Conservation (phyloP, 768 basidiomycete species). For the Psilocybe subaeruginosa region DNA sequence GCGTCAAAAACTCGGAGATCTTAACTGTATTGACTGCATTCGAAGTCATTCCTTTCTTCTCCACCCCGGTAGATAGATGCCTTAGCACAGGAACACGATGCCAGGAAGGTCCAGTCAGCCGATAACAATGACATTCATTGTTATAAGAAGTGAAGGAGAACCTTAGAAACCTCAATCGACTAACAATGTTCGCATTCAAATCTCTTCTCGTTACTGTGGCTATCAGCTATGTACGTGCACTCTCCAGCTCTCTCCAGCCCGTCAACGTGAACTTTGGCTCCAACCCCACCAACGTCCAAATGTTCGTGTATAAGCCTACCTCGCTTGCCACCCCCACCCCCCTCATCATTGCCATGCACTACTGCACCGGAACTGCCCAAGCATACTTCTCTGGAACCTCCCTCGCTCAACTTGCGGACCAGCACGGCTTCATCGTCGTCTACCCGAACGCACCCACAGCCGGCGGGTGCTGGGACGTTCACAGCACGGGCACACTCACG, state of each 20-base stretch:
- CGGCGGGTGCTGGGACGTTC: conserved; percentile 58
- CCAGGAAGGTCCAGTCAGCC: too few species aligned
- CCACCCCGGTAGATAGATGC: conserved; percentile 5
- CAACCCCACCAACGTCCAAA: conserved; percentile 55
- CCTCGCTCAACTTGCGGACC: conserved; percentile 23
- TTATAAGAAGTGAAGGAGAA: too few species aligned
- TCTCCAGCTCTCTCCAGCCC: too few species aligned
- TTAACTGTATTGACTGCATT: too few species aligned
- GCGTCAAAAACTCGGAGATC: too few species aligned
- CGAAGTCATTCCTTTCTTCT: too few species aligned
- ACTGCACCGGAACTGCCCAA: conserved; percentile 53
- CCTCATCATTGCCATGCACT: conserved; percentile 55
- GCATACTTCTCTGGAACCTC: conserved; percentile 51
- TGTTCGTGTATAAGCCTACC: conserved; percentile 47
- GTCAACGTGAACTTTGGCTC: conserved; percentile 38
- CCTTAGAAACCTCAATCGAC: too few species aligned
- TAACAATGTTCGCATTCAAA: too few species aligned
- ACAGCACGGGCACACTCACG: conserved; percentile 47
- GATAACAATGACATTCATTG: too few species aligned
- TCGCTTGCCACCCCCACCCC: conserved; percentile 38
- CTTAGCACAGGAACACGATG: too few species aligned
- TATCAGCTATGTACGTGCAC: too few species aligned
- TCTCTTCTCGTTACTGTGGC: too few species aligned
- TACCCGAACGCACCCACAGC: conserved; percentile 44
- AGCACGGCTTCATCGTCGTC: conserved; percentile 53